A percentile compares a stretch with the other conserved stretches of the same genome.
phyloP scores from a whole-genome alignment of 1,284 basidiomycete species.

The Moesziomyces globuligerus region DNA sequence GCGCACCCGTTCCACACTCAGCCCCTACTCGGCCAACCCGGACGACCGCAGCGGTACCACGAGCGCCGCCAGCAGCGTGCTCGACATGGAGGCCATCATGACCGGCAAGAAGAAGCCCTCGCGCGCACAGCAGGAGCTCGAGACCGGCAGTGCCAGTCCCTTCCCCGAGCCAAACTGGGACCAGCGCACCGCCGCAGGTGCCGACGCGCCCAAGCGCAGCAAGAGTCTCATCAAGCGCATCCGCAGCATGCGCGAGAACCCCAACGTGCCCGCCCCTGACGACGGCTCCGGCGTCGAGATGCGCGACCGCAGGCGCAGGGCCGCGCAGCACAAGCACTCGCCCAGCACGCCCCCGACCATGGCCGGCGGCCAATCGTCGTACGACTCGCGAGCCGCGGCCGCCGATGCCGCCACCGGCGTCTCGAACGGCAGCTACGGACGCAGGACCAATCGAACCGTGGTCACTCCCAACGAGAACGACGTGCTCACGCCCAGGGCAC shows the following conservation, averaged over 20 bases:
- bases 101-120: slow-evolving; percentile 50
- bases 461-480: slow-evolving; percentile 30
- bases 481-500: slow-evolving; percentile 28
- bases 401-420: slow-evolving; percentile 26
- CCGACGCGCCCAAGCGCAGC: slow-evolving; percentile 49
- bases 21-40: slow-evolving; percentile 33
- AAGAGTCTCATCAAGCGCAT: slow-evolving; percentile 61
- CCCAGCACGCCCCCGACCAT: slow-evolving; percentile 48
- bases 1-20: slow-evolving; percentile 30
- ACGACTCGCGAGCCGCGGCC: slow-evolving; percentile 33
- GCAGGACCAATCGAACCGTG: slow-evolving; percentile 13
- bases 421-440: slow-evolving; percentile 28
- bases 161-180: slow-evolving; percentile 57
- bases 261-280: slow-evolving; percentile 56
- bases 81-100: slow-evolving; percentile 64
- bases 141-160: slow-evolving; percentile 49
- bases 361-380: slow-evolving; percentile 1
- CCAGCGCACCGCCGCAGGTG: slow-evolving; percentile 2
- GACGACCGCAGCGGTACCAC: slow-evolving; percentile 47
- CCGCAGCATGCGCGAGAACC: slow-evolving; percentile 55
- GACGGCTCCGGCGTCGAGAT: slow-evolving; percentile 45
- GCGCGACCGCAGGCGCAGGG: slow-evolving; percentile 26
- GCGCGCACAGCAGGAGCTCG: slow-evolving; percentile 21
- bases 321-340: slow-evolving; percentile 47
- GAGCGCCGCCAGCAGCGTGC: slow-evolving; percentile 54